Evolutionary conservation across 139 green algal species (phyloP), one percentile per base, ranked within the genome.

Genomic region (Chlamydomonas applanata): DNA sequence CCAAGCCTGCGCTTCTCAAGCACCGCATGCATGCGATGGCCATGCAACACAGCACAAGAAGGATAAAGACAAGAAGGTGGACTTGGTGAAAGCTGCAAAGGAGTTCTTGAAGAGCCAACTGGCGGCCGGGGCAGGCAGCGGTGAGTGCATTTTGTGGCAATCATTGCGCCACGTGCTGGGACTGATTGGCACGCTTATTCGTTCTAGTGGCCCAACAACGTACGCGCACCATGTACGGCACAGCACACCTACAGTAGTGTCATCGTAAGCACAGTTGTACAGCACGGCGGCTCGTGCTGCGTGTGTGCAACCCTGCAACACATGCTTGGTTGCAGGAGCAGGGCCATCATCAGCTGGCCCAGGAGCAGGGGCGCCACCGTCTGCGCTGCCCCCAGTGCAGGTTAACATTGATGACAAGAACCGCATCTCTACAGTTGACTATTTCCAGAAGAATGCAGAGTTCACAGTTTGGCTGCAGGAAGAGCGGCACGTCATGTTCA

Each of bases 401-500:
- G 40, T 49, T 11, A 7, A 49, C 7, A 11, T 49, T 5, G 63
- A 44, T 59, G 44, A 62, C 25, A 35, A 74, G 36, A 46, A 76
- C 44, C 66, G 53, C 32, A 59, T 82, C 35, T 67, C 63, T 9
- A 17, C 17, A 5, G 70, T 63, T 32, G 80, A 89, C 36, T 91
- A 90, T 61, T 91, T 88, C 68, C 33, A 52, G 0, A 78, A 77
- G n/a, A 85, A 82, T 44, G 36, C 77, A 5, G 86, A 93, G 72
- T 93, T 93, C 76, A 82, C 74, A 0, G 65, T 71, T 0, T 93
- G 88, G 88, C 75, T 93, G 56, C 69, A 79, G 66, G 84, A 89
- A 19, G 35, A 68, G n/a, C 64, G 60, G 20, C 57, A 72, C 40
- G 36, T 74, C 22, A 79, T 79, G 40, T 90, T 90, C 76, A 89